Base-by-base conservation (phyloP, 1,139 yeast genomes). In the Magnusiomyces ingens region DNA sequence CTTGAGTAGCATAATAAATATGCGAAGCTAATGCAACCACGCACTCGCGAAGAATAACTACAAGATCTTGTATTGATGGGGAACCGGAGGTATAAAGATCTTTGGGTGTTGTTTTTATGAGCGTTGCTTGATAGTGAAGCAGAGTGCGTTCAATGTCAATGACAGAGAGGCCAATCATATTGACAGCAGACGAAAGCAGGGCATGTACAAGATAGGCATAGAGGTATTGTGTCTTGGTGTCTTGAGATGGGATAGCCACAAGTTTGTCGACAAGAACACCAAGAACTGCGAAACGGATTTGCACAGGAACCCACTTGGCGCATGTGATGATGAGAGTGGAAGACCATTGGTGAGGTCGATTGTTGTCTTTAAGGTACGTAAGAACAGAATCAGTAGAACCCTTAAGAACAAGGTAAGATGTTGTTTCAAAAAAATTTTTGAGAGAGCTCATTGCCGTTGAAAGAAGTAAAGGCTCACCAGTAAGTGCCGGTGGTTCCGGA, bases 91-190 rank as follows among this genome's bases (percentile, higher is more conserved):
- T 15, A n/a, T 49, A 49, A n/a, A 44, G 32, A 8, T 47, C 43
- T 10, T 46, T 45, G 13, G 51, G 45, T 1, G 36, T 56, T 12
- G 52, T 36, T 43, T 53, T 54, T 41, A 79, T 67, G 49, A 80
- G 66, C 18, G 73, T 69, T 2, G 45, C 21, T 29, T 52, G 49
- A 21, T 81, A 69, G 64, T 89, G 94, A 49, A 87, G 71, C 15
- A 93, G 69, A 50, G 80, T 80, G 57, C 85, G 80, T 67, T 87
- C 75, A 57, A 84, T 78, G 66, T 91, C 98, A 48, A 90, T 76
- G n/a, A 90, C 87, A 12, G 96, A 86, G 48, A 93, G 73, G 0
- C 98, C 98, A 59, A 90, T 84, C 79, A 91, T 81, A 64, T 85
- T 88, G 46, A 89, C 89, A 43, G 83, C 82, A 0, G 95, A 84